Base-by-base conservation (phyloP, 1,284 basidiomycete genomes). In the Trametes versicolor region DNA sequence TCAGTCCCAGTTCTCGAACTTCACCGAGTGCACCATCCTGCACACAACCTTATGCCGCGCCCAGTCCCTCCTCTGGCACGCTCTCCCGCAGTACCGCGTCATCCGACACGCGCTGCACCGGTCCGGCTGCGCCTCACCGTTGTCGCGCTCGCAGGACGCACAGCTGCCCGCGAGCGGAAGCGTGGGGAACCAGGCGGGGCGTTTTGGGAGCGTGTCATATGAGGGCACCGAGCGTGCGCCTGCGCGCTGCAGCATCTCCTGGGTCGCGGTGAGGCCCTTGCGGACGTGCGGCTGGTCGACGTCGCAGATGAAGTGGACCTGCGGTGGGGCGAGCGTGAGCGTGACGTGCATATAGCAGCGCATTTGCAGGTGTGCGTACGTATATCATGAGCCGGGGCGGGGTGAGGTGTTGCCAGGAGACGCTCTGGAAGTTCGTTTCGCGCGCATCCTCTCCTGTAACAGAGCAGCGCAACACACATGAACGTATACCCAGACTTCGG, bases 1-100 rank as follows among this genome's bases (percentile, higher is more conserved):
- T 49, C 39, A 63, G 12, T 61, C 59, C 67, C 67, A 69, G n/a
- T 69, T 69, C 58, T 66, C 67, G 47, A 69, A 69, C 41, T 53
- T 60, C 21, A 69, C 62, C 7, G 67, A 64, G 47, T 55, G 45
- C 3, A 64, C 60, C 57, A 57, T 56, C 27, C 43, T 32, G 23
- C 67, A 69, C 4, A 55, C 36, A 3, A 66, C 62, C 53, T 66
- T 69, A 37, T 69, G 67, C 37, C 67, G 41, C 32, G 56, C 51
- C 64, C 67, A 69, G 54, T 69, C 67, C 53, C 56, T 51, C 62
- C 53, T 61, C 62, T 69, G 67, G 34, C 67, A 69, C 13, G 53
- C 62, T 36, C 9, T 56, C 19, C 64, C 61, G 53, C 62, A 47
- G 4, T 60, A 69, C 39, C 67, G 63, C 36, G 64, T 66, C 43